Conservation (phyloP, 2,329 filamentous ascomycete species). For the Monosporascus sp. region DNA sequence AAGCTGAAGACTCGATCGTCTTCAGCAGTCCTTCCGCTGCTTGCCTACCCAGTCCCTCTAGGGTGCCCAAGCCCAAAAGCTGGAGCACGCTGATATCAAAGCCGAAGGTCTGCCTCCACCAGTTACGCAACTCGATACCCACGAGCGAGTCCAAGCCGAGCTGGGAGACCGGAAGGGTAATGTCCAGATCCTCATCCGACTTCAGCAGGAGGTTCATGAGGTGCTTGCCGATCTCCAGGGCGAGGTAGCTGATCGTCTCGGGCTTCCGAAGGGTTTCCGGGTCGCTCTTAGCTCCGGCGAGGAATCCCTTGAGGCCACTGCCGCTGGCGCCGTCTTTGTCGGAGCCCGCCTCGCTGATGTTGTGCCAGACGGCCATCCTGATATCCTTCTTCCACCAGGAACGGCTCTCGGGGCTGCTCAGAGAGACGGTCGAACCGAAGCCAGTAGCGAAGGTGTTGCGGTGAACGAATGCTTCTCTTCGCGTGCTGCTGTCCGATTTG, state of each 20-base stretch:
- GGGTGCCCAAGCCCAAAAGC: slow-evolving; percentile 2
- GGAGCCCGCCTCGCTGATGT: background rate
- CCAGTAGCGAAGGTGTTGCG: background rate
- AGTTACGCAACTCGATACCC: slow-evolving; percentile 31
- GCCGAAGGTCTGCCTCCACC: slow-evolving; percentile 24
- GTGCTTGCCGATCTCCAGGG: no score
- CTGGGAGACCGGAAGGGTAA: background rate
- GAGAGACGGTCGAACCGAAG: background rate
- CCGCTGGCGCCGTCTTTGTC: background rate
- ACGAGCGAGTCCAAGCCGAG: slow-evolving; percentile 9
- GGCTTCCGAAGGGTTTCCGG: no score
- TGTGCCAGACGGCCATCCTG: background rate
- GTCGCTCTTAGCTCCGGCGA: no score
- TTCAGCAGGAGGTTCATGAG: no score
- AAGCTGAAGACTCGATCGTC: no score
- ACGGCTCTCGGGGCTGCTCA: background rate
- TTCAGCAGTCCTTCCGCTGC: slow-evolving; percentile 1
- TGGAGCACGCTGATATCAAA: slow-evolving; percentile 5
- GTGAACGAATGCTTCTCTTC: background rate
- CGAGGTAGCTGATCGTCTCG: no score
- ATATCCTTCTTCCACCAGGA: background rate
- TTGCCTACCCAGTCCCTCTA: slow-evolving; percentile 2
- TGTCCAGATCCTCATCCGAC: no score
- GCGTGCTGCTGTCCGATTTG: no score
- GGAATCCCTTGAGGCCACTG: no score